Conservation (phyloP, 1,139 yeast species). For the Hansenula lynferdii region DNA sequence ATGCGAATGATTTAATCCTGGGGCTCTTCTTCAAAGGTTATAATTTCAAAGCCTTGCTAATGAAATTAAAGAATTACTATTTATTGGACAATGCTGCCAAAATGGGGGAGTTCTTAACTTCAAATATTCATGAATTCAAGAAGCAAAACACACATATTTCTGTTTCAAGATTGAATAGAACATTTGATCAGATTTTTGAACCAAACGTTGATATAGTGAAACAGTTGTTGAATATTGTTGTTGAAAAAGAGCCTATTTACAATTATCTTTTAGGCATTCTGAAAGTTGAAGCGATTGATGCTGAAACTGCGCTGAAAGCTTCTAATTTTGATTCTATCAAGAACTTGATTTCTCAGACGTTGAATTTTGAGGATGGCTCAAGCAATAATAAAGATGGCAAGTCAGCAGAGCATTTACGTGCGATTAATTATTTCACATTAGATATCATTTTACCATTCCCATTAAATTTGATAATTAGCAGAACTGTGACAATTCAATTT, state of each 20-base stretch:
- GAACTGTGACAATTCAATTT: conserved; percentile 70
- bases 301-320: conserved; percentile 43
- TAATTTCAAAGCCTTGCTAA: conserved; percentile 42
- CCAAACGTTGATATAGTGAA: conserved; percentile 17
- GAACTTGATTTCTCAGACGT: conserved; percentile 34
- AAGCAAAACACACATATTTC: conserved; percentile 34
- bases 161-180: conserved; percentile 32
- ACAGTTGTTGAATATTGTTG: conserved; percentile 23
- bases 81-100: conserved; percentile 33
- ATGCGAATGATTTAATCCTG: conserved; percentile 64
- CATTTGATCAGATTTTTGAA: conserved; percentile 14
- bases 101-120: conserved; percentile 34
- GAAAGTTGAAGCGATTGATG: conserved; percentile 59
- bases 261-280: conserved; percentile 62
- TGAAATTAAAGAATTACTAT: conserved; percentile 48
- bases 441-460: conserved; percentile 83
- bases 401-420: conserved; percentile 19
- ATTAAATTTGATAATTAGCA: conserved; percentile 64
- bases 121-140: conserved; percentile 35
- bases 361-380: conserved; percentile 25
- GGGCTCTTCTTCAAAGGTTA: conserved; percentile 60
- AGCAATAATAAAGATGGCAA: conserved; percentile 15
- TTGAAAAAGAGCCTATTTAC: conserved; percentile 37
- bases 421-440: conserved; percentile 55
- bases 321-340: conserved; percentile 36